phyloP scores from a whole-genome alignment of 768 basidiomycete species.

The Pleurotus giganteus region DNA sequence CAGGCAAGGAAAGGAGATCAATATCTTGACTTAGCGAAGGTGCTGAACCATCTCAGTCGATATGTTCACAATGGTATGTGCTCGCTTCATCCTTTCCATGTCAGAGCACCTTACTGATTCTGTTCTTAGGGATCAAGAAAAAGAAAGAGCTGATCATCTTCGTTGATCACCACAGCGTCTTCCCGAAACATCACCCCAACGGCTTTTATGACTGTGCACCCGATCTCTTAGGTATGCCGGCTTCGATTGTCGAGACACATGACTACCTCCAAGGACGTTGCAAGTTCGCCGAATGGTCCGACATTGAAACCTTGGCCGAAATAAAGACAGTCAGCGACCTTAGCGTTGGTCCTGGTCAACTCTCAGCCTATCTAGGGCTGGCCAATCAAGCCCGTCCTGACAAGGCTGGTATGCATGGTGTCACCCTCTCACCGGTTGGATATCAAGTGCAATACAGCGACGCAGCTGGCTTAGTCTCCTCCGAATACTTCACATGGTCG shows the following conservation, averaged over 20 bases:
- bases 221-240: not conserved
- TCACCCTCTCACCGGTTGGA: too few relatives aligned
- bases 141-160: not conserved
- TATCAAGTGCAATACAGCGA: too few relatives aligned
- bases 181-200: not conserved
- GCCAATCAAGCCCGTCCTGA: too few relatives aligned
- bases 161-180: not conserved
- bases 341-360: too few relatives aligned
- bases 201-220: not conserved
- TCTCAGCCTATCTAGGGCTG: too few relatives aligned
- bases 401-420: too few relatives aligned
- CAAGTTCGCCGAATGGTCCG: not conserved
- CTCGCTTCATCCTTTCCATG: not conserved
- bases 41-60: not conserved
- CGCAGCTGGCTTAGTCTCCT: too few relatives aligned
- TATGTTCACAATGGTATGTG: not conserved
- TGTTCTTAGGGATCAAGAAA: not conserved
- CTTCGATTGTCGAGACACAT: not conserved
- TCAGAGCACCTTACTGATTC: not conserved
- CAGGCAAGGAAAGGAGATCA: too few relatives aligned
- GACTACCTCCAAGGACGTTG: not conserved
- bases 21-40: not conserved
- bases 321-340: too few relatives aligned
- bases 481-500: too few relatives aligned
- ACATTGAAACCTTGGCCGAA: slow-evolving; percentile 5